phyloP scores from a whole-genome alignment of 306 rosid genomes.

The Trichosanthes cucumerina region DNA sequence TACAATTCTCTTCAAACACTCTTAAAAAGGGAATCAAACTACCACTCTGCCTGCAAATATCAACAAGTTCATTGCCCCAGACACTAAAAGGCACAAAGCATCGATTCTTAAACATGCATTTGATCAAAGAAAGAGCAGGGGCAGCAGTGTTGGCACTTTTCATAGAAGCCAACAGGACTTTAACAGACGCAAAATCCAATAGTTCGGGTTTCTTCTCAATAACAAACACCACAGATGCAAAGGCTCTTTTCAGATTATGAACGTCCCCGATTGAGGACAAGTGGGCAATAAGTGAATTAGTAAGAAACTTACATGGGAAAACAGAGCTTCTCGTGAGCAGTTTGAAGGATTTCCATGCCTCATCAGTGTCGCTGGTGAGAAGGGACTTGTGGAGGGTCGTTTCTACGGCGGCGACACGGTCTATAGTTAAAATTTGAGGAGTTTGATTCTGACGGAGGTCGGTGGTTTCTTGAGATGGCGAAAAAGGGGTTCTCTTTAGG shows the following conservation, averaged over 20 bases:
- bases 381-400: conserved; percentile 61
- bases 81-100: conserved; percentile 51
- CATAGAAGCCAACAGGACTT: conserved; percentile 42
- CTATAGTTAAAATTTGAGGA: conserved; percentile 28
- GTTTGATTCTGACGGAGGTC: conserved; percentile 23
- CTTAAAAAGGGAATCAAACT: conserved; percentile 45
- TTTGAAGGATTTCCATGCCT: conserved; percentile 89
- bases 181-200: conserved; percentile 37
- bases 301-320: conserved; percentile 68
- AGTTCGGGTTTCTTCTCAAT: conserved; percentile 48
- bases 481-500: conserved; percentile 27
- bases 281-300: conserved; percentile 55
- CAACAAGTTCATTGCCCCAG: conserved; percentile 65
- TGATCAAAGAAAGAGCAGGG: conserved; percentile 78
- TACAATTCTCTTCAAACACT: conserved; percentile 62
- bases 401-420: conserved; percentile 33
- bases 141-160: conserved; percentile 53
- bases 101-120: conserved; percentile 51
- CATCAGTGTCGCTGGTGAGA: conserved; percentile 40
- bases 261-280: conserved; percentile 54
- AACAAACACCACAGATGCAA: conserved; percentile 50
- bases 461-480: conserved; percentile 11
- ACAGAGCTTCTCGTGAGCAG: conserved; percentile 44
- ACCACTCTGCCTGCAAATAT: conserved; percentile 40
- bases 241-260: conserved; percentile 74